Conservation (phyloP, 495 filamentous ascomycete species). For the Xylaria curta region DNA sequence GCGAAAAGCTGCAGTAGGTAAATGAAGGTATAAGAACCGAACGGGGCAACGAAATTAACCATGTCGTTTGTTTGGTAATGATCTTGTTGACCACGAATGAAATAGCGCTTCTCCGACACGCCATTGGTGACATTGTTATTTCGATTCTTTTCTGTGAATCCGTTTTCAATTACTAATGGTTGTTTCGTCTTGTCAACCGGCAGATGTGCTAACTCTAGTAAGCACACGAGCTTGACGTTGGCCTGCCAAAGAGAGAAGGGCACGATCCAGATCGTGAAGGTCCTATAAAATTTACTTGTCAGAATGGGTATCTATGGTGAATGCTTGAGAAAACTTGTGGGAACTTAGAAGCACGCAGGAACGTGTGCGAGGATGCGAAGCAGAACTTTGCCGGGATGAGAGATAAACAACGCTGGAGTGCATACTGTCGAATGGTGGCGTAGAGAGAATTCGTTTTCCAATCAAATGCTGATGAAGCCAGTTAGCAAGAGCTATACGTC, state of each 20-base stretch:
- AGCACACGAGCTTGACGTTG: slow-evolving; percentile 71
- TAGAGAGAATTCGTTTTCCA: slow-evolving; percentile 68
- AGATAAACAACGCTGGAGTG: not conserved
- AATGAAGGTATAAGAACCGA: slow-evolving; percentile 57
- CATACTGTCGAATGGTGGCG: slow-evolving; percentile 65
- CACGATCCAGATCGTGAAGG: slow-evolving; percentile 78
- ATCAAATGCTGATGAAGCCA: slow-evolving; percentile 66
- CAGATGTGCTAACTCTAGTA: slow-evolving; percentile 64
- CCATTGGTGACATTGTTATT: slow-evolving; percentile 17
- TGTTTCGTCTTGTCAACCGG: slow-evolving; percentile 27
- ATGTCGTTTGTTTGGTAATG: slow-evolving; percentile 83
- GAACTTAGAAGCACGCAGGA: not conserved
- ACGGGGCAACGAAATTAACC: slow-evolving; percentile 67
- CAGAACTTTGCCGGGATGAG: not conserved
- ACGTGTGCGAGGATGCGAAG: not conserved
- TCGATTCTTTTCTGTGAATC: not conserved
- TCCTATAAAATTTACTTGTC: slow-evolving; percentile 24
- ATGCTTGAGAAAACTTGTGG: not conserved
- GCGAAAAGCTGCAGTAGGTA: slow-evolving; percentile 64
- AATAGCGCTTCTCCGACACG: slow-evolving; percentile 53
- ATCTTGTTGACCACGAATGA: slow-evolving; percentile 78
- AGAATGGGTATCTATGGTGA: not conserved
- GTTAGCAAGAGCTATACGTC: not conserved
- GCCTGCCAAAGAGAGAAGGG: slow-evolving; percentile 68
- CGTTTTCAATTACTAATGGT: slow-evolving; percentile 8